Base-by-base conservation (phyloP, 2,329 filamentous ascomycete species). In the Blastomyces gilchristii region DNA sequence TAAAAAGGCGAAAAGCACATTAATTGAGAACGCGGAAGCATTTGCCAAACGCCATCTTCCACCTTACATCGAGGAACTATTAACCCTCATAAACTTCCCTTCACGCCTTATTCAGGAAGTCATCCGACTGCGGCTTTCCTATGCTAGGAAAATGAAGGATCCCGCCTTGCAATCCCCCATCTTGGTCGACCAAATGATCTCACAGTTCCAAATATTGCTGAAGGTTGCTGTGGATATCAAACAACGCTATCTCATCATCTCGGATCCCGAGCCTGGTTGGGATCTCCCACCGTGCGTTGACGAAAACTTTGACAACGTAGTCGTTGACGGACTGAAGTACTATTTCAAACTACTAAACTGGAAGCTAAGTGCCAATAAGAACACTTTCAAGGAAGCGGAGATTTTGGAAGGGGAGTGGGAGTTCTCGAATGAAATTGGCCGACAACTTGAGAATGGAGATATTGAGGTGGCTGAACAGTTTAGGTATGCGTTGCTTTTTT, bases 341-440 rank as follows among this genome's bases (percentile, higher is more conserved):
- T 99, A 99, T 77, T 99, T 99, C 82, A 94, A 93, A 74, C 92
- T 99, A 84, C 81, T 99, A 54, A 97, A 97, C 73, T 97, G 92
- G 91, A 97, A 97, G 75, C 80, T 99, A 61, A 92, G 89, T 69
- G 90, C 91, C 63, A 97, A 97, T 80, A 97, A 97, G 75, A 99
- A 97, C 77, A 97, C 92, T 0, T 99, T 99, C 83, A 97, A 97
- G 73, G 94, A 99, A 75, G 94, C 94, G 7, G 94, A 99, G 79
- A 88, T 99, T 67, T 79, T 99, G 58, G 95, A 97, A 73, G 91
- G 96, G 71, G 94, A 99, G 76, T 99, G 94, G 94, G 91, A 91
- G 63, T 97, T 97, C 71, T 95, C 90, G 61, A 97, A 97, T 71
- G 87, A 92, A 69, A 90, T 99, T 63, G 94, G 93, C 34, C 85